phyloP scores from a whole-genome alignment of 2,329 filamentous ascomycete genomes.

The Drechslerella stenobrocha region DNA sequence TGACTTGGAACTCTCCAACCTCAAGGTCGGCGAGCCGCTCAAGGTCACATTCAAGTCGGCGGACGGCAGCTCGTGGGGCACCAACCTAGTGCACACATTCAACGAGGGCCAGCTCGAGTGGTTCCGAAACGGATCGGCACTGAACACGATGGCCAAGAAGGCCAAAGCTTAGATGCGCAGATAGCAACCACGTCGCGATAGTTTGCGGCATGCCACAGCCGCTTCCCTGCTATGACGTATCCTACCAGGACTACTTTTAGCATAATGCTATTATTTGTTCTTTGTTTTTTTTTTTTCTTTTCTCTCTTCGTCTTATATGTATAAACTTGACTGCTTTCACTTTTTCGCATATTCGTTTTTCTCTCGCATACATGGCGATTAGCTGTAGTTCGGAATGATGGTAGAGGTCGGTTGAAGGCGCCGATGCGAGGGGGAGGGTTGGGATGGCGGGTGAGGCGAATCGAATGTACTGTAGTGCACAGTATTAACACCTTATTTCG shows the following conservation, averaged over 20 bases:
- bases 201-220: slow-evolving; percentile 33
- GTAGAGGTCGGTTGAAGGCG: too few species aligned
- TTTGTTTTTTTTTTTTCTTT: slow-evolving; percentile 14
- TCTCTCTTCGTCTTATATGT: slow-evolving; percentile 6
- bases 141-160: slow-evolving; percentile 64
- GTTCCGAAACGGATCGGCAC: slow-evolving; percentile 96
- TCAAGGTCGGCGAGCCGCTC: slow-evolving; percentile 89
- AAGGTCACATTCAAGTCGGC: slow-evolving; percentile 90
- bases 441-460: too few species aligned
- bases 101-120: slow-evolving; percentile 97
- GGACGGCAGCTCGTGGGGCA: slow-evolving; percentile 76
- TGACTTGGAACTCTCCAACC: slow-evolving; percentile 83
- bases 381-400: not conserved
- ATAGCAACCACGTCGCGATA: slow-evolving; percentile 7
- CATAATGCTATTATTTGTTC: slow-evolving; percentile 18
- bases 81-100: slow-evolving; percentile 91
- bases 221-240: slow-evolving; percentile 4
- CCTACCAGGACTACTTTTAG: slow-evolving; percentile 12
- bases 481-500: too few species aligned
- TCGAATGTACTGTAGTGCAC: too few species aligned
- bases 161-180: slow-evolving; percentile 18
- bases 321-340: not conserved
- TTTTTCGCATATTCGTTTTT: slow-evolving; percentile 20
- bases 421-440: too few species aligned
- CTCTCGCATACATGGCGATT: not conserved